Conservation (phyloP, 768 basidiomycete species). For the Sutorius australiensis region DNA sequence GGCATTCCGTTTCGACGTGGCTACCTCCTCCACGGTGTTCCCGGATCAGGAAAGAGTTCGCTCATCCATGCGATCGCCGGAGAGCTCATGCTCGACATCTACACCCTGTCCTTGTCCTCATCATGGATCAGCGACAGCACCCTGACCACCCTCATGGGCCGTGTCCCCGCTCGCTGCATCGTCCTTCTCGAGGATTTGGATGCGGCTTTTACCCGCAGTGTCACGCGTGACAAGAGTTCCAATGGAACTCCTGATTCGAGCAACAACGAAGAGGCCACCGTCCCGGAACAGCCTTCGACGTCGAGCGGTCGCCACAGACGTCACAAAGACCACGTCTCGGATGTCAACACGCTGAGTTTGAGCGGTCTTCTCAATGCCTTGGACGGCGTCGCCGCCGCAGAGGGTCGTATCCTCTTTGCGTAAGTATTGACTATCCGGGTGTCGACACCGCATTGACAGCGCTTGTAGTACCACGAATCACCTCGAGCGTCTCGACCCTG, state of each 20-base stretch:
- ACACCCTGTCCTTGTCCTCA: conserved; percentile 81
- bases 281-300: conserved; percentile 27
- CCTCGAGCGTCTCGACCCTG: conserved; percentile 85
- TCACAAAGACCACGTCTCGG: conserved; percentile 59
- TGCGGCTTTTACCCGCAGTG: conserved; percentile 80
- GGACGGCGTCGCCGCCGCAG: conserved; percentile 83
- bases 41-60: conserved; percentile 84
- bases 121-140: conserved; percentile 89
- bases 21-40: conserved; percentile 78
- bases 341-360: conserved; percentile 76
- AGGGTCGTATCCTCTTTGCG: conserved; percentile 88
- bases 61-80: conserved; percentile 87
- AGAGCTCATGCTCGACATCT: conserved; percentile 86
- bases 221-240: conserved; percentile 56
- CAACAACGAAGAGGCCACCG: conserved; percentile 31
- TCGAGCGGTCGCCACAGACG: conserved; percentile 42
- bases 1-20: conserved; percentile 91
- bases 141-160: conserved; percentile 80
- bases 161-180: conserved; percentile 80
- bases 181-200: conserved; percentile 89
- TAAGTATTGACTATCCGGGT: conserved; percentile 38
- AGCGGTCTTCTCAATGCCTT: conserved; percentile 82
- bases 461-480: conserved; percentile 77
- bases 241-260: conserved; percentile 42
- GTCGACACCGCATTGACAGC: neutral